Percentiles rank a stretch among this genome's conserved stretches.
Conservation (phyloP, 495 filamentous ascomycete species). For the Stereocaulon alpinum region DNA sequence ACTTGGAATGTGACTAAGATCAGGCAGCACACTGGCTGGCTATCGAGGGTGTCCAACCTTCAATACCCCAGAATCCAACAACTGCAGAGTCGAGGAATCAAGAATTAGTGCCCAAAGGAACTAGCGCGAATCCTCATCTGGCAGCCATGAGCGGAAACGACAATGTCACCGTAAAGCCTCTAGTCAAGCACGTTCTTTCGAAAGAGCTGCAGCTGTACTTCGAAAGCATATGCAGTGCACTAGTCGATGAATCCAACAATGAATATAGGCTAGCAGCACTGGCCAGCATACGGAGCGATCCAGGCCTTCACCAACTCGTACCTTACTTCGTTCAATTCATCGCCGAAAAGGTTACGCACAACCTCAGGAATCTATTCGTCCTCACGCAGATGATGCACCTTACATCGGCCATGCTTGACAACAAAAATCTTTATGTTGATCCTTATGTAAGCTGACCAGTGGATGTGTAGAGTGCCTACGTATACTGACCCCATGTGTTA, state of each 20-base stretch:
- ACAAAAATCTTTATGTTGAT: constrained; percentile 71
- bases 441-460: constrained; percentile 55
- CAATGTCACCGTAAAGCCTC: constrained; percentile 70
- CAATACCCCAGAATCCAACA: constrained; percentile 90
- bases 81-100: constrained; percentile 66
- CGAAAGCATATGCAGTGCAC: constrained; percentile 76
- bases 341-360: constrained; percentile 86
- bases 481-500: constrained; percentile 21
- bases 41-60: constrained; percentile 90
- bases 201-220: constrained; percentile 97
- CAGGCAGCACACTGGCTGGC: constrained; percentile 82
- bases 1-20: constrained; percentile 19
- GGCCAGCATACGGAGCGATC: constrained; percentile 70
- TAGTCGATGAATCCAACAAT: constrained; percentile 75
- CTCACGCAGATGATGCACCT: constrained; percentile 86
- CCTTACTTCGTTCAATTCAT: constrained; percentile 95
- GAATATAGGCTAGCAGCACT: constrained; percentile 77
- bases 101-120: constrained; percentile 80
- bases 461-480: not conserved
- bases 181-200: constrained; percentile 89
- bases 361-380: constrained; percentile 73
- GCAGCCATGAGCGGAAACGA: constrained; percentile 75
- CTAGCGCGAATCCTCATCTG: constrained; percentile 69
- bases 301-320: constrained; percentile 85
- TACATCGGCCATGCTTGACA: constrained; percentile 69